phyloP scores from a whole-genome alignment of 352 stramenopile species.

The Phytophthora rubi region DNA sequence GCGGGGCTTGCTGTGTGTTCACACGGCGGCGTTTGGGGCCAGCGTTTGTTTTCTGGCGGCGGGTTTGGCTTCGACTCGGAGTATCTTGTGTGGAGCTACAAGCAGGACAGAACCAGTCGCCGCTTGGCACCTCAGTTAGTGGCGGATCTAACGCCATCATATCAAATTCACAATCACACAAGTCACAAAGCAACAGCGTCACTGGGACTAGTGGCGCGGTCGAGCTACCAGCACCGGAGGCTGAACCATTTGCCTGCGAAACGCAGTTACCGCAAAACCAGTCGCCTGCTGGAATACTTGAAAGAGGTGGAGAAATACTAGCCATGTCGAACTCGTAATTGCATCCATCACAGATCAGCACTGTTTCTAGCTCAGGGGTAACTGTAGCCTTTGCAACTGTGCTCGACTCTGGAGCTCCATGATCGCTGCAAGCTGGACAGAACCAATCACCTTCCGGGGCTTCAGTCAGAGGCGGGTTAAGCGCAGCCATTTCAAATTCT shows the following conservation, averaged over 20 bases:
- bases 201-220: constrained; percentile 26
- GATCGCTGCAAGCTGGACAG: constrained; percentile 26
- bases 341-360: constrained; percentile 78
- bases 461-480: constrained; percentile 54
- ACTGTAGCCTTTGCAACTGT: not conserved
- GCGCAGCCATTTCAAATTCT: constrained; percentile 62
- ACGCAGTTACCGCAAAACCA: constrained; percentile 50
- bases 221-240: not conserved
- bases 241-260: constrained; percentile 3
- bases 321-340: constrained; percentile 66
- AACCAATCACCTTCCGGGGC: constrained; percentile 57
- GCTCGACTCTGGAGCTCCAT: no score
- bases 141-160: constrained; percentile 59
- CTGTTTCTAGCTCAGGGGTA: constrained; percentile 31
- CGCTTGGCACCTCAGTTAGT: constrained; percentile 52
- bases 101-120: constrained; percentile 47
- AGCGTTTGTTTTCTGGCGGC: constrained; percentile 7
- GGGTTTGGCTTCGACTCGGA: constrained; percentile 3
- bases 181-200: constrained; percentile 71
- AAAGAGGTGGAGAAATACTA: constrained; percentile 48
- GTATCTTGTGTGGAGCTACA: constrained; percentile 22
- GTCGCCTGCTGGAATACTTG: constrained; percentile 44
- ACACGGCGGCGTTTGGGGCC: constrained; percentile 5
- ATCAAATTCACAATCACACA: constrained; percentile 74
- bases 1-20: constrained; percentile 3